Base-by-base conservation (phyloP, 2,329 filamentous ascomycete genomes). In the Penicillium brasilianum region DNA sequence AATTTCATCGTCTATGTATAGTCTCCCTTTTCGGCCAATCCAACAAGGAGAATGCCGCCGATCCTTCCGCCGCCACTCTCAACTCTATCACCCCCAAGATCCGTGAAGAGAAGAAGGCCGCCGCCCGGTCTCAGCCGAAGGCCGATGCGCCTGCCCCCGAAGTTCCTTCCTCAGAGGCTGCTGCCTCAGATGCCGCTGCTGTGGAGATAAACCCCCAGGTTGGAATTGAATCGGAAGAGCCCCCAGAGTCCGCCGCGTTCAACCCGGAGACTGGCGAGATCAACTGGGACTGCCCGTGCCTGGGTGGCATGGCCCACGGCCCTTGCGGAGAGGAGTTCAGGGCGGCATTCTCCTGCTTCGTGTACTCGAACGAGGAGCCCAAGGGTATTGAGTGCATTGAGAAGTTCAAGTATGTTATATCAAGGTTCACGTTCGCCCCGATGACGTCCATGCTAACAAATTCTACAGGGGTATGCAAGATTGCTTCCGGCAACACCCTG, bases 211-310 rank as follows among this genome's bases (percentile, higher is more conserved):
- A 56, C 41, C 53, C 53, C 6, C 53, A 56, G 30, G 20, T 48
- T 13, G 41, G 41, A n/a, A 56, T 46, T 36, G 53, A 56, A 6
- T 46, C 97, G 77, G 87, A 92, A 62, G 93, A 97, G 77, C 93
- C 92, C 6, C 86, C 82, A 63, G 88, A 94, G 75, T 88, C 98
- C 78, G 95, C 92, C 58, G 95, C 95, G 0, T 99, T 98, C 82
- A 96, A 99, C 79, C 93, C 93, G 2, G 95, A 98, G 82, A 99
- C 95, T 10, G 95, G 95, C 69, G 95, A 99, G 85, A 99, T 99
- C 81, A 99, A 99, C 84, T 99, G 95, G 95, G 95, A 98, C 77
- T 99, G 95, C 79, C 95, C 95, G 16, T 99, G 95, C 77, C 82
- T 99, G 36, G 95, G 95, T 52, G 95, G 95, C 56, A 99, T 99